phyloP scores from a whole-genome alignment of 1,139 yeast genomes.

The Kurtzmaniella quercitrusa region DNA sequence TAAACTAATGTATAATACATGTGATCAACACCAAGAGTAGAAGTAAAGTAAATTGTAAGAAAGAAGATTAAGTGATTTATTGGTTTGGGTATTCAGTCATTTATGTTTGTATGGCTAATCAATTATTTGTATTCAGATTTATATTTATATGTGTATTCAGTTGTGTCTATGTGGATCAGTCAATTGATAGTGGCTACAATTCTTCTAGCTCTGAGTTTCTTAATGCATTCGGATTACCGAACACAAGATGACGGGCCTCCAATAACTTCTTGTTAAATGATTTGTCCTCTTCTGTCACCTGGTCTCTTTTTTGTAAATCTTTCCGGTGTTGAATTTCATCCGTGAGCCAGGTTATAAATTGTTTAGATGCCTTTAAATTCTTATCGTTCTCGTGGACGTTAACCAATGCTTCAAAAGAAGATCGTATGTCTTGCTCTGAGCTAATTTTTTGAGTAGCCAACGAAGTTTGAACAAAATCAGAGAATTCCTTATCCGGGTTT shows the following conservation, averaged over 20 bases:
- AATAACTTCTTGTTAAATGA: slow-evolving; percentile 44
- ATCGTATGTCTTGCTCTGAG: slow-evolving; percentile 38
- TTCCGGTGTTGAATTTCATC: slow-evolving; percentile 40
- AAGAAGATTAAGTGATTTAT: too few species aligned
- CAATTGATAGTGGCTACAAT: slow-evolving; percentile 23
- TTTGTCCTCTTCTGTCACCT: slow-evolving; percentile 22
- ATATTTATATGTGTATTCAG: slow-evolving; percentile 1
- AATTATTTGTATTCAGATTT: too few species aligned
- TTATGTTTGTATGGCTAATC: too few species aligned
- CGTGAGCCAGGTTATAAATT: slow-evolving; percentile 62
- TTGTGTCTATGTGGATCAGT: not conserved
- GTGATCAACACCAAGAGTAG: not conserved
- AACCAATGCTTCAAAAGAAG: slow-evolving; percentile 40
- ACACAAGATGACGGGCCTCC: slow-evolving; percentile 63
- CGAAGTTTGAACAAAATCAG: slow-evolving; percentile 27
- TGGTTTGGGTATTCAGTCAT: too few species aligned
- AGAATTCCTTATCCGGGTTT: slow-evolving; percentile 22
- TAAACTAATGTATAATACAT: slow-evolving; percentile 4
- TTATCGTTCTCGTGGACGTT: slow-evolving; percentile 26
- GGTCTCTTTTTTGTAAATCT: slow-evolving; percentile 23
- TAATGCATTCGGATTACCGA: slow-evolving; percentile 75
- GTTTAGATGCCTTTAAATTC: slow-evolving; percentile 21
- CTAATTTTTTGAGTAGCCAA: slow-evolving; percentile 17
- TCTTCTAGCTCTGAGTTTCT: slow-evolving; percentile 58
- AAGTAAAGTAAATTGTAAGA: too few species aligned